Conservation (phyloP, 768 basidiomycete species). For the Naematelia encephala region DNA sequence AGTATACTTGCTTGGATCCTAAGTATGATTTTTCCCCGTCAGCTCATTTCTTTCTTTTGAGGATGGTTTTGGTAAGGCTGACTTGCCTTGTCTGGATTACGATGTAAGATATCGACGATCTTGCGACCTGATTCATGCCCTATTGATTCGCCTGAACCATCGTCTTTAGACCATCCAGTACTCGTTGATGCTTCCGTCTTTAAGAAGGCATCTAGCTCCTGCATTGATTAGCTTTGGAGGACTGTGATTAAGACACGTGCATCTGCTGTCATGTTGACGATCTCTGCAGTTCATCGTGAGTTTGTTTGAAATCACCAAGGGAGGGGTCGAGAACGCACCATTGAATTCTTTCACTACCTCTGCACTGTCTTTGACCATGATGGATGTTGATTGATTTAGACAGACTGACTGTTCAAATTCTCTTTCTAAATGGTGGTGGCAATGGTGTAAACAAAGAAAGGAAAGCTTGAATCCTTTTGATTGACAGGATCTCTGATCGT, state of each 20-base stretch:
- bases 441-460: no score
- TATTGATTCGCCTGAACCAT: conserved; percentile 46
- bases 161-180: conserved; percentile 47
- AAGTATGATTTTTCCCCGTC: neutral
- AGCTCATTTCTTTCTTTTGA: neutral
- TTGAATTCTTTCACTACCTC: conserved; percentile 51
- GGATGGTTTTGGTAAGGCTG: neutral
- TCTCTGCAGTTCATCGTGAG: conserved; percentile 27
- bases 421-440: no score
- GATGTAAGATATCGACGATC: conserved; percentile 52
- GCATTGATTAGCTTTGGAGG: neutral
- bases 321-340: conserved; percentile 23
- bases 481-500: neutral
- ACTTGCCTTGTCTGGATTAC: conserved; percentile 50
- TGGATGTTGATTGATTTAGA: conserved; percentile 11
- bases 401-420: no score
- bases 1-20: conserved; percentile 48
- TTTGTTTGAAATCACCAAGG: neutral
- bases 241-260: conserved; percentile 13
- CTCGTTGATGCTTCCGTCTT: conserved; percentile 44
- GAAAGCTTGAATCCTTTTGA: no score
- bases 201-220: conserved; percentile 52
- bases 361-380: conserved; percentile 50
- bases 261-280: conserved; percentile 53
- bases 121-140: conserved; percentile 50